Conservation (phyloP, 345 rosid genomes). For the Geranium brycei region DNA sequence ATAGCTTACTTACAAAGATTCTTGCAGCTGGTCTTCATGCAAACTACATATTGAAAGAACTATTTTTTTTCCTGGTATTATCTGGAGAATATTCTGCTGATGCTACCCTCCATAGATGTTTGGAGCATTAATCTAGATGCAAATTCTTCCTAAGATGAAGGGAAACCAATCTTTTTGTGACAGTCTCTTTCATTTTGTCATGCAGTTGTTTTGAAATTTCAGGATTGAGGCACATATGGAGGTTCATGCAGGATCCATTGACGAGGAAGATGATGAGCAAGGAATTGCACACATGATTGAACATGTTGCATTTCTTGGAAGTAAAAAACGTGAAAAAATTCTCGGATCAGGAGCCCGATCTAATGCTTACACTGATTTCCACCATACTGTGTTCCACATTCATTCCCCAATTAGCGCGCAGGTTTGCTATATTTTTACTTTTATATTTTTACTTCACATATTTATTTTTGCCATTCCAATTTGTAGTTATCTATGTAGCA, state of each 20-base stretch:
- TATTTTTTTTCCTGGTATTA: background rate
- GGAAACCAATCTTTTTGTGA: background rate
- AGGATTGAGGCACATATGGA: constrained; percentile 99
- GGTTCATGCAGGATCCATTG: constrained; percentile 95
- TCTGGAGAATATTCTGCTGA: background rate
- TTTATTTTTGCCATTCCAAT: background rate
- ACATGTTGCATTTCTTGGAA: constrained; percentile 96
- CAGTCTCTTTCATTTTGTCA: constrained; percentile 10
- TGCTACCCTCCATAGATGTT: background rate
- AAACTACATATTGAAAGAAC: background rate
- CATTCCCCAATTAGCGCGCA: constrained; percentile 84
- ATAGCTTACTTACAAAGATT: background rate
- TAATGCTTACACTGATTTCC: constrained; percentile 98
- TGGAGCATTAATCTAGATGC: background rate
- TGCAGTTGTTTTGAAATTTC: constrained; percentile 15
- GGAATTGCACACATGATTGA: constrained; percentile 99
- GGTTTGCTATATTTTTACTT: constrained; percentile 33
- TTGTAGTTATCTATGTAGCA: too few relatives aligned
- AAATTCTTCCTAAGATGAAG: background rate
- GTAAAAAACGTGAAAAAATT: constrained; percentile 97
- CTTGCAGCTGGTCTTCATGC: background rate
- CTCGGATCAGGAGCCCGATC: constrained; percentile 98
- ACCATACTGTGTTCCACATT: constrained; percentile 97
- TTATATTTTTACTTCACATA: constrained; percentile 3
- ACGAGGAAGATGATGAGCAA: constrained; percentile 98